These are phyloP conservation scores for Neonectria faginata DNA, from an alignment of 2,329 filamentous ascomycete species.

Conservation along the genomic window DNA sequence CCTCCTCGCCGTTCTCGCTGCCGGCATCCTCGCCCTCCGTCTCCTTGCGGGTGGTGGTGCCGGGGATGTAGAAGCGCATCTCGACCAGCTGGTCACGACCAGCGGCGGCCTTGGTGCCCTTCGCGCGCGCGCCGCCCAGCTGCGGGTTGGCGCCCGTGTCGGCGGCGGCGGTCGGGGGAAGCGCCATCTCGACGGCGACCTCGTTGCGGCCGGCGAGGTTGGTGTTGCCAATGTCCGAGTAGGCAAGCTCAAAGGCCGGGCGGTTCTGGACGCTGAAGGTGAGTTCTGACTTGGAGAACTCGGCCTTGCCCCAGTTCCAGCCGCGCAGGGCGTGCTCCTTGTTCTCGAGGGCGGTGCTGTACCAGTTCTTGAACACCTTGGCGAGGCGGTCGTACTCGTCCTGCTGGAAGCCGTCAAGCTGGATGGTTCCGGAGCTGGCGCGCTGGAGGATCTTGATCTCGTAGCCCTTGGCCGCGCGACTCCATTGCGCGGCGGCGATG, in stretches of 20 bases:
- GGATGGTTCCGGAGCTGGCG: constrained; percentile 81
- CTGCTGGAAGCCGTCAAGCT: constrained; percentile 94
- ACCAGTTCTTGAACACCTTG: constrained; percentile 98
- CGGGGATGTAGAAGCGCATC: constrained; percentile 99
- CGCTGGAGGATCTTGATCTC: constrained; percentile 93
- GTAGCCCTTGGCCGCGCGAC: constrained; percentile 89
- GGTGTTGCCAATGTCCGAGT: constrained; percentile 97
- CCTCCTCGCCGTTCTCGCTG: constrained; percentile 69
- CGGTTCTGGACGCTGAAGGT: constrained; percentile 97
- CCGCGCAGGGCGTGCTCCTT: constrained; percentile 95
- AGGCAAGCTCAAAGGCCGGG: constrained; percentile 95
- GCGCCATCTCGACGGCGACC: constrained; percentile 92
- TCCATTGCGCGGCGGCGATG: constrained; percentile 92
- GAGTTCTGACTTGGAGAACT: constrained; percentile 95
- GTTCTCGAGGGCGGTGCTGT: constrained; percentile 90
- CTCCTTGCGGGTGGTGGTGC: constrained; percentile 84
- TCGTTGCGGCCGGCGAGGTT: constrained; percentile 98
- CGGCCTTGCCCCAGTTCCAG: constrained; percentile 99
- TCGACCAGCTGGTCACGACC: constrained; percentile 94
- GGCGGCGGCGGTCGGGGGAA: constrained; percentile 76
- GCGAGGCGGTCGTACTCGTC: constrained; percentile 92
- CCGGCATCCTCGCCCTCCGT: constrained; percentile 75
- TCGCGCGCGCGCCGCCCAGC: constrained; percentile 77
- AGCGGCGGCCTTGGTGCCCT: constrained; percentile 89
- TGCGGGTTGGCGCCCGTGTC: constrained; percentile 80